Conservation (phyloP, 2,329 filamentous ascomycete genomes). For the Fusarium scirpi region DNA sequence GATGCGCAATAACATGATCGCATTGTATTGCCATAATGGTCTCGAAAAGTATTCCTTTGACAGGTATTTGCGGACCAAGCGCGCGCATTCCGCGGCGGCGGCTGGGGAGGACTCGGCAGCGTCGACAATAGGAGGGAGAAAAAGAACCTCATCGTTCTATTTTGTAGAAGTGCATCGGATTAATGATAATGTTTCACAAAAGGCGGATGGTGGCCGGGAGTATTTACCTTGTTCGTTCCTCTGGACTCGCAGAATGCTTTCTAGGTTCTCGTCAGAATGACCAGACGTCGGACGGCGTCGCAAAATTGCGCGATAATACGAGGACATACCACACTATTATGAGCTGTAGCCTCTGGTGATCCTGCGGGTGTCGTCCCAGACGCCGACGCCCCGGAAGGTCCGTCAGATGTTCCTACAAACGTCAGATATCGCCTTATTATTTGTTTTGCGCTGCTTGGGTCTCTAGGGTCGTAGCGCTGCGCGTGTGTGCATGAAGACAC, state of each 20-base stretch:
- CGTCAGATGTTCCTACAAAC: conserved; percentile 34
- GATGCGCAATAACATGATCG: conserved; percentile 94
- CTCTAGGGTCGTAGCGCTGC: background rate
- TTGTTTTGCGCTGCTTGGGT: conserved; percentile 13
- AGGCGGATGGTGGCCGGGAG: background rate
- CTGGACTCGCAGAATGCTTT: conserved; percentile 85
- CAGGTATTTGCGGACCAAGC: conserved; percentile 84
- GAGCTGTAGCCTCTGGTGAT: conserved; percentile 75
- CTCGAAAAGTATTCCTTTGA: conserved; percentile 74
- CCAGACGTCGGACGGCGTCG: conserved; percentile 11
- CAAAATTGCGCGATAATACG: conserved; percentile 12
- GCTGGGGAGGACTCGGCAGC: conserved; percentile 90
- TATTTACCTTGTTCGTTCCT: conserved; percentile 65
- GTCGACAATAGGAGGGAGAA: conserved; percentile 93
- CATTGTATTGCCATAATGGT: conserved; percentile 89
- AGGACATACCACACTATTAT: conserved; percentile 72
- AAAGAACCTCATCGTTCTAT: conserved; percentile 89
- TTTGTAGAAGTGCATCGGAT: conserved; percentile 8
- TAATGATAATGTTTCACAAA: conserved; percentile 6
- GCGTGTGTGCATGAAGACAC: conserved; percentile 20
- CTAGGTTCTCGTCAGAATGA: conserved; percentile 57
- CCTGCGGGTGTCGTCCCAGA: conserved; percentile 57
- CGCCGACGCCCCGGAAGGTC: conserved; percentile 48
- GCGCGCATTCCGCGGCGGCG: conserved; percentile 84
- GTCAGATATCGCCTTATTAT: conserved; percentile 3